Evolutionary conservation across 139 green algal species (phyloP).

Genomic region (Ettlia oleoabundans): DNA sequence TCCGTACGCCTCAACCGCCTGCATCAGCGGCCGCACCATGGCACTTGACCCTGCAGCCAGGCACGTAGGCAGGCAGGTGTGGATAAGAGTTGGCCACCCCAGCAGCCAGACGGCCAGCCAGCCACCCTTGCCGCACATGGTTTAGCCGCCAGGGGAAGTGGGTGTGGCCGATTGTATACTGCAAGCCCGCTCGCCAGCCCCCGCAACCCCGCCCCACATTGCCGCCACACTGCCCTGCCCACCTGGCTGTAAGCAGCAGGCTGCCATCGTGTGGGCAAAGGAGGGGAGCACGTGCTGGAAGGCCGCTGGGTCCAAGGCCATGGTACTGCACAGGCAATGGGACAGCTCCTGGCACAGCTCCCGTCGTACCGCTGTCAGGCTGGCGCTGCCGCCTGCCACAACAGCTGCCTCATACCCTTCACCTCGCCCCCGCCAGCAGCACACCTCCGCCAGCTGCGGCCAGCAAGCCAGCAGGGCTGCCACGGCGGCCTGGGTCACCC

Average conservation of each 20-base stretch:
- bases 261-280: not conserved
- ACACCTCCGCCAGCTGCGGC: conserved; percentile 15
- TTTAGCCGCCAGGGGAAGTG: no score
- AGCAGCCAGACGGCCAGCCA: no score
- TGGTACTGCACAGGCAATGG: conserved; percentile 13
- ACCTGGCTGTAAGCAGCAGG: conserved; percentile 34
- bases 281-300: conserved; percentile 1
- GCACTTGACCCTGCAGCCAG: not conserved
- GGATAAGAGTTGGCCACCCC: no score
- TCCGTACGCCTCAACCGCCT: conserved; percentile 15
- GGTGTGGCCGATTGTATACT: no score
- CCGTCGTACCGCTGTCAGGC: not conserved
- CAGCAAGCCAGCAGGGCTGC: conserved; percentile 16
- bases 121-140: no score
- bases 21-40: conserved; percentile 6
- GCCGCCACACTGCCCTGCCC: no score
- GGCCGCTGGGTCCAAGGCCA: not conserved
- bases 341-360: conserved; percentile 15
- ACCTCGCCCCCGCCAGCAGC: not conserved
- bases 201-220: no score
- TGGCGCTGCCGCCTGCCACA: not conserved
- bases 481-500: conserved; percentile 3
- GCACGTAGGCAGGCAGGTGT: not conserved
- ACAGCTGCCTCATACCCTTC: not conserved
- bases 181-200: no score